Conservation (phyloP, 768 basidiomycete genomes). For the Gyrodon lividus region DNA sequence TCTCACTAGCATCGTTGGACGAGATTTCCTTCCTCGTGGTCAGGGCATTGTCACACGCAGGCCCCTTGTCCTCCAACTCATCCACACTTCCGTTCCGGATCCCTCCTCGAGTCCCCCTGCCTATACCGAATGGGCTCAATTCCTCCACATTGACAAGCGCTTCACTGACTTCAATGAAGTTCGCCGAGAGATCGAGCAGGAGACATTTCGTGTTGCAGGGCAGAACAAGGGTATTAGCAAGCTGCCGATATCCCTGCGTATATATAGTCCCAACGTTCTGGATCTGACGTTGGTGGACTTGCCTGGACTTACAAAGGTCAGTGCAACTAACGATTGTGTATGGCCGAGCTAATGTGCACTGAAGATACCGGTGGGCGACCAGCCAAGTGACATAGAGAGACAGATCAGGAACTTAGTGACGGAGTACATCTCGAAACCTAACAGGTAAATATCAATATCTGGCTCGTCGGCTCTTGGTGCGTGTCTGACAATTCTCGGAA, state of each 20-base stretch:
- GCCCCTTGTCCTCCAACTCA: conserved; percentile 92
- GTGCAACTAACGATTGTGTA: conserved; percentile 11
- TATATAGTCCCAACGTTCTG: conserved; percentile 93
- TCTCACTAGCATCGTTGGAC: conserved; percentile 79
- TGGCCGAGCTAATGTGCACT: neutral
- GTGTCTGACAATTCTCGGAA: conserved; percentile 31
- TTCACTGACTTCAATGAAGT: conserved; percentile 97
- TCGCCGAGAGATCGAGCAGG: conserved; percentile 94
- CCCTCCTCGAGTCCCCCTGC: conserved; percentile 41
- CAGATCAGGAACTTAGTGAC: conserved; percentile 94
- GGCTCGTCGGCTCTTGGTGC: neutral
- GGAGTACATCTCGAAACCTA: conserved; percentile 96
- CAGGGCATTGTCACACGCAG: conserved; percentile 95
- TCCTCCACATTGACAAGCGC: conserved; percentile 92
- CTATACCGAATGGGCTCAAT: conserved; percentile 91
- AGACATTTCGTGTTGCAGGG: conserved; percentile 95
- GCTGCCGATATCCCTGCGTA: conserved; percentile 90
- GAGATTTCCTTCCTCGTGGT: conserved; percentile 85
- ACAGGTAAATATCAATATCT: conserved; percentile 61
- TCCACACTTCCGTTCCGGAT: conserved; percentile 77
- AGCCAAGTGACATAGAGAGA: conserved; percentile 96
- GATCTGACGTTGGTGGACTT: conserved; percentile 96
- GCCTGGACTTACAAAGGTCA: conserved; percentile 92
- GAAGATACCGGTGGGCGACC: conserved; percentile 93
- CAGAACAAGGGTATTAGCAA: conserved; percentile 99